Base-by-base conservation (phyloP, 352 stramenopile species). In the Phytophthora megakarya region DNA sequence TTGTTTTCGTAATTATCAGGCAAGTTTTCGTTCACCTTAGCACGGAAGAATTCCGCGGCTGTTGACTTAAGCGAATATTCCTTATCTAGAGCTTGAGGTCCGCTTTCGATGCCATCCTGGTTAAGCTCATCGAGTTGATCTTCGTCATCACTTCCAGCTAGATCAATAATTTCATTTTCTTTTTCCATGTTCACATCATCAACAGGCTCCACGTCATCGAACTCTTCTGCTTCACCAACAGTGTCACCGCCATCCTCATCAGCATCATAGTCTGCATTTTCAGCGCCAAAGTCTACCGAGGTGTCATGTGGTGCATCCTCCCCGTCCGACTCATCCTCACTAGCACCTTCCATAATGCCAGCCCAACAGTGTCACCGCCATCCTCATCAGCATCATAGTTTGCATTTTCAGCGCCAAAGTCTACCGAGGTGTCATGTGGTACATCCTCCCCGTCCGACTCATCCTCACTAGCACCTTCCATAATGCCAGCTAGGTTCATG, bases 31-130 rank as follows among this genome's bases (percentile, higher is more conserved):
- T 78, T 66, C 15, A 72, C 61, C 35, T 78, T 79, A n/a, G 67
- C 53, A 42, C 72, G 72, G 63, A 92, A 92, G 39, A 89, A 92
- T 15, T 92, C 83, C 0, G 80, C 66, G 10, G 83, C 80, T 54
- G 45, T 88, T 6, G 72, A 59, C 8, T 62, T 76, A 23, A 75
- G 40, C 3, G 66, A 70, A 12, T 39, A 53, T n/a, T 76, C 61
- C 32, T 76, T 72, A 22, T 73, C 63, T 6, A 70, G 47, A 45
- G 25, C 11, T 3, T 54, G 39, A 16, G 67, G 23, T 13, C 44
- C 47, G 19, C n/a, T 47, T 25, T 61, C 61, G 1, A 18, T 48
- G 6, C 61, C 59, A 23, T 73, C 70, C 10, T 73, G 45, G 18
- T 30, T 21, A 35, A 56, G 16, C n/a, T 64, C 65, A 19, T 70